Evolutionary conservation across 2,329 filamentous ascomycete genomes (phyloP).

Genomic region (Colletotrichum tofieldiae): DNA sequence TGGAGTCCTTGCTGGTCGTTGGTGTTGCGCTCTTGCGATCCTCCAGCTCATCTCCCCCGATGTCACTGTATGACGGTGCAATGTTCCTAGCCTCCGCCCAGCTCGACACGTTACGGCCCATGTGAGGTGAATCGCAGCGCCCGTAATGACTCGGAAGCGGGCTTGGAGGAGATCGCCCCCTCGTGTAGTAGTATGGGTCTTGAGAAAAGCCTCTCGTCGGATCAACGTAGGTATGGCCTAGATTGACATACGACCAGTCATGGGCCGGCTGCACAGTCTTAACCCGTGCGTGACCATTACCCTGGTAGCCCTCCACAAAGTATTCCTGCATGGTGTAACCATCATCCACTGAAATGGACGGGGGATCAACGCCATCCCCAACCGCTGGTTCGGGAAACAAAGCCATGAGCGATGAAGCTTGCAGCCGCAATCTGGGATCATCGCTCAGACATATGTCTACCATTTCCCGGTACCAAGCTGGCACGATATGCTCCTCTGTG

Average conservation of each 20-base stretch:
- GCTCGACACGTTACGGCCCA: conserved; percentile 50
- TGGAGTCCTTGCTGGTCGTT: conserved; percentile 39
- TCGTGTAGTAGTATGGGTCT: conserved; percentile 63
- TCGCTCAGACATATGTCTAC: conserved; percentile 84
- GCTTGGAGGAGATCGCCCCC: conserved; percentile 70
- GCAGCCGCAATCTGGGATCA: conserved; percentile 79
- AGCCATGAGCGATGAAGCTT: conserved; percentile 80
- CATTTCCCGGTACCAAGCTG: conserved; percentile 83
- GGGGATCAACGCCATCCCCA: conserved; percentile 43
- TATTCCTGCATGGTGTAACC: conserved; percentile 58
- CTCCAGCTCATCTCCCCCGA: conserved; percentile 45
- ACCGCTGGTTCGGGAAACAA: conserved; percentile 71
- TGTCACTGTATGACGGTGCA: conserved; percentile 58
- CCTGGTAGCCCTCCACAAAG: conserved; percentile 54
- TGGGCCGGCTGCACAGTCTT: conserved; percentile 59
- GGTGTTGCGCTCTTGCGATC: conserved; percentile 39
- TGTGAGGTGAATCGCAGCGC: conserved; percentile 51
- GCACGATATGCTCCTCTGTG: conserved; percentile 74
- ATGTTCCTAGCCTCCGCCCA: conserved; percentile 59
- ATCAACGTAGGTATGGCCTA: conserved; percentile 56
- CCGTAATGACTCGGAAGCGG: conserved; percentile 63
- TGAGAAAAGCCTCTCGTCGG: conserved; percentile 54
- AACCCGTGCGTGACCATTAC: conserved; percentile 54
- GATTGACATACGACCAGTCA: conserved; percentile 60
- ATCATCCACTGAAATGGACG: conserved; percentile 59